Evolutionary conservation across 768 basidiomycete species (phyloP).

Genomic region (Lentinus brumalis): DNA sequence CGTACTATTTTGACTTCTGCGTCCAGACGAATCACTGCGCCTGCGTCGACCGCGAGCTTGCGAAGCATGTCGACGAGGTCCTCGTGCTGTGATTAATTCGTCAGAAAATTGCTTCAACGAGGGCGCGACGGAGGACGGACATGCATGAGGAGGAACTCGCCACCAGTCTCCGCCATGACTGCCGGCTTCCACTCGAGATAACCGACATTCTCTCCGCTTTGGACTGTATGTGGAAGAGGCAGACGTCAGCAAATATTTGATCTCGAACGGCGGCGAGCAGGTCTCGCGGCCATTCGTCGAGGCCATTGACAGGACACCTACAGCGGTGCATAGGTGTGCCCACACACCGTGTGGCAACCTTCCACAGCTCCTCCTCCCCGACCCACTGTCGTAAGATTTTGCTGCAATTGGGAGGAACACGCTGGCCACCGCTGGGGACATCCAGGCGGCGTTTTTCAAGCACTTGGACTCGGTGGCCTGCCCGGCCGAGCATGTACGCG

Average conservation of each 20-base stretch:
- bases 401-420: constrained; percentile 61
- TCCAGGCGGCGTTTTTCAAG: constrained; percentile 49
- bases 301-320: constrained; percentile 32
- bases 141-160: constrained; percentile 50
- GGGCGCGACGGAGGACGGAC: constrained; percentile 34
- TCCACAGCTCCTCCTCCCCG: constrained; percentile 43
- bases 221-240: not conserved
- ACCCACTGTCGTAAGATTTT: constrained; percentile 59
- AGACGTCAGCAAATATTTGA: not conserved
- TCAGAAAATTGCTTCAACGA: not conserved
- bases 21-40: constrained; percentile 49
- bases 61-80: constrained; percentile 52
- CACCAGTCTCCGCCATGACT: constrained; percentile 50
- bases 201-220: constrained; percentile 40
- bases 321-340: constrained; percentile 36
- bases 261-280: too few species aligned
- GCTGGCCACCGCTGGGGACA: constrained; percentile 40
- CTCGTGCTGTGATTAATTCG: constrained; percentile 41
- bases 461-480: constrained; percentile 60
- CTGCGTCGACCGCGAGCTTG: constrained; percentile 46
- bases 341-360: constrained; percentile 38
- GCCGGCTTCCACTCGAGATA: constrained; percentile 48
- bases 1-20: constrained; percentile 22
- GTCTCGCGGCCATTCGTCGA: too few species aligned
- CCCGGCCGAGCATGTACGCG: constrained; percentile 56